A percentile compares a stretch with the other conserved stretches of the same genome.
These are phyloP conservation scores for Candida albicans DNA, from an alignment of 1,139 yeast genomes.

Conservation along the genomic window DNA sequence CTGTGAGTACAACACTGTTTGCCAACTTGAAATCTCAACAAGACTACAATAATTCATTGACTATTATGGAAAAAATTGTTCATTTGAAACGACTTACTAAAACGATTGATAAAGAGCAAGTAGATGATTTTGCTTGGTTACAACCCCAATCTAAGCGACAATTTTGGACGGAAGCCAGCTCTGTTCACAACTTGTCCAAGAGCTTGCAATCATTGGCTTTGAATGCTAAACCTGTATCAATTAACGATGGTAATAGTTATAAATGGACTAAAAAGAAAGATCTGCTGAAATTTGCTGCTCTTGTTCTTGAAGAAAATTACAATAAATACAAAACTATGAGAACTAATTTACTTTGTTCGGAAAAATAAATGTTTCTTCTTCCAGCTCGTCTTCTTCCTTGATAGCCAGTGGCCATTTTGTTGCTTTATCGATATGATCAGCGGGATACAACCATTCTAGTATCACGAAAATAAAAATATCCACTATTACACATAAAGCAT, in stretches of 20 bases:
- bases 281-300: conserved; percentile 22
- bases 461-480: conserved; percentile 66
- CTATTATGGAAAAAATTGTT: conserved; percentile 38
- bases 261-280: conserved; percentile 10
- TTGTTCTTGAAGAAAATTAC: conserved; percentile 16
- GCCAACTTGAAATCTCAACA: conserved; percentile 31
- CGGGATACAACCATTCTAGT: conserved; percentile 73
- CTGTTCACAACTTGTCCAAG: conserved; percentile 13
- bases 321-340: conserved; percentile 9
- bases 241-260: conserved; percentile 7
- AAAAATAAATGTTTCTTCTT: not conserved
- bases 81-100: conserved; percentile 29
- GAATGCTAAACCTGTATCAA: conserved; percentile 11
- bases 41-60: conserved; percentile 28
- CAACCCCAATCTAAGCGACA: not conserved
- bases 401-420: conserved; percentile 66
- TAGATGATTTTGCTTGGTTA: conserved; percentile 22
- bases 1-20: conserved; percentile 12
- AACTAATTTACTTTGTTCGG: conserved; percentile 2
- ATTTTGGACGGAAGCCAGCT: conserved; percentile 8
- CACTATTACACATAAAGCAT: conserved; percentile 73
- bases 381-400: conserved; percentile 16
- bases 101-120: conserved; percentile 3
- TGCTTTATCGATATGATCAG: conserved; percentile 64
- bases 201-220: conserved; percentile 19